Base-by-base conservation (phyloP, 2,329 filamentous ascomycete species). In the Microascus cirrosus region DNA sequence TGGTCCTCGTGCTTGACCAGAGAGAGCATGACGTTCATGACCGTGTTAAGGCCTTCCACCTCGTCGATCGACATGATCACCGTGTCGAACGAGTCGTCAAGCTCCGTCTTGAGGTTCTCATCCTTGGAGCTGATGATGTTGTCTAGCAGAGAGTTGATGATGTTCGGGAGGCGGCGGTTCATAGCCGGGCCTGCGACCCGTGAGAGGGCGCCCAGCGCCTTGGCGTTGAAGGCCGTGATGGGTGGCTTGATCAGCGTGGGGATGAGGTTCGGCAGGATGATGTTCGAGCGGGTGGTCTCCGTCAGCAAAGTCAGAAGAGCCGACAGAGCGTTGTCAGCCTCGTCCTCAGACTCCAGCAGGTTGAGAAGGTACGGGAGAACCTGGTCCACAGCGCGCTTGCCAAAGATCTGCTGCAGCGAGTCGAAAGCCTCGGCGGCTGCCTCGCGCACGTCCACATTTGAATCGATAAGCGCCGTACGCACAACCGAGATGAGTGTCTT, bases 361-460 rank as follows among this genome's bases (percentile, higher is more conserved):
- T 84, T 93, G 67, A 99, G 85, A 34, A 99, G 84, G 74, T 91
- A 87, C 57, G 95, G 95, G 62, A 99, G 79, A 25, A 99, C 94
- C 69, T 97, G 91, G 67, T 99, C 93, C 56, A 99, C 89, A 57
- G 91, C 92, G 66, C 84, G 88, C 79, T 96, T 97, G 75, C 94
- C 94, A 61, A 97, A 78, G 56, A 95, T 89, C 66, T 93, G 89
- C 71, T 99, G 94, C 59, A 99, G 74, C 36, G 92, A 90, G 71
- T 99, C 94, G 67, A 99, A 99, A 1, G 94, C 94, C 72, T 99
- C 94, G 24, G 95, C 94, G 28, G 95, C 94, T 59, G 94, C 90
- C 71, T 99, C 94, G 69, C 94, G 82, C 54, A 99, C 95, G 60
- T 96, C 90, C 61, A 84, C 83, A 67, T 96, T 88, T 12, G 85